These are phyloP conservation scores for Coleophoma eucalyptorum DNA, from an alignment of 2,329 filamentous ascomycete species.

Conservation along the genomic window DNA sequence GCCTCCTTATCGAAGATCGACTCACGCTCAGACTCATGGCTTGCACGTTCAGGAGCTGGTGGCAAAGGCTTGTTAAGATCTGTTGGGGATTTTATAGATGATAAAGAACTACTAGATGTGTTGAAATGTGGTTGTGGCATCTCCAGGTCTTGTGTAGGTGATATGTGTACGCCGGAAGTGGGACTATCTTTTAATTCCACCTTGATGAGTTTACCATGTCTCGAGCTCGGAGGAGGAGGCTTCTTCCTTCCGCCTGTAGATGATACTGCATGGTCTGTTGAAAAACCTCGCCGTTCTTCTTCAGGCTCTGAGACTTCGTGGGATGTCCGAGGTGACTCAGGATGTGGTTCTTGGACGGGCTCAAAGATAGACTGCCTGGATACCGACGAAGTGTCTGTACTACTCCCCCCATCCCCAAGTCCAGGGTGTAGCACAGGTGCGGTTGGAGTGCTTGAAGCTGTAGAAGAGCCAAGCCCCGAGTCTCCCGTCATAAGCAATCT, in stretches of 20 bases:
- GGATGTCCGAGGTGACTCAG: constrained; percentile 52
- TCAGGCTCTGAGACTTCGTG: constrained; percentile 56
- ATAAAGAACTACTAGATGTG: constrained; percentile 4
- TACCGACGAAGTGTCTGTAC: constrained; percentile 54
- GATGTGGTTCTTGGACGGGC: constrained; percentile 33
- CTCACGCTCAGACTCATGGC: constrained; percentile 36
- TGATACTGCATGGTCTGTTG: constrained; percentile 13
- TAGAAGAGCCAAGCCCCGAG: constrained; percentile 31
- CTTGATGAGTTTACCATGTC: constrained; percentile 73
- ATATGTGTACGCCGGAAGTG: constrained; percentile 26
- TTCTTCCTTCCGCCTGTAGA: constrained; percentile 52
- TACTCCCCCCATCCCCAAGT: constrained; percentile 41
- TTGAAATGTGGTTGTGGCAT: constrained; percentile 16
- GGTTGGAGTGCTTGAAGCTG: constrained; percentile 24
- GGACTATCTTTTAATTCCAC: constrained; percentile 37
- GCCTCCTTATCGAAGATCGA: constrained; percentile 51
- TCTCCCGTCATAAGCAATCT: constrained; percentile 72
- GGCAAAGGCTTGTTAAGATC: constrained; percentile 63
- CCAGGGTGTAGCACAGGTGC: constrained; percentile 21
- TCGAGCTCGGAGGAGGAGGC: constrained; percentile 71
- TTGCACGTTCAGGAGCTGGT: constrained; percentile 43
- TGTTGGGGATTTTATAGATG: constrained; percentile 29
- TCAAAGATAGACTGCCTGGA: constrained; percentile 58
- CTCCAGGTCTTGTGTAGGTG: constrained; percentile 18
- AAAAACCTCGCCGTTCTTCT: constrained; percentile 36